Conservation (phyloP, 139 green algal species). For the Chlorella vulgaris region DNA sequence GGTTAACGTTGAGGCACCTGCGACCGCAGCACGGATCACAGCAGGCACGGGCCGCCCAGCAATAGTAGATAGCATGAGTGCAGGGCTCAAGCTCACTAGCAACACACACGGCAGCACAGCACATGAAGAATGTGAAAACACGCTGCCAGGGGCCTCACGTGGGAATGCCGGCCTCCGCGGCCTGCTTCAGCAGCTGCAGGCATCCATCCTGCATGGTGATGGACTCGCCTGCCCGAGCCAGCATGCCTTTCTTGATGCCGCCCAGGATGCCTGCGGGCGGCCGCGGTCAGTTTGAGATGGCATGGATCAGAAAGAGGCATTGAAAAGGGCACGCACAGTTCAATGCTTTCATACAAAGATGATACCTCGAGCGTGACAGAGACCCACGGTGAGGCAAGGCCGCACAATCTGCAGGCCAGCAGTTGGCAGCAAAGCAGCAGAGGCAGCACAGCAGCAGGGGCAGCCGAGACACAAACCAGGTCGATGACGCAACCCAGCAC, state of each 20-base stretch:
- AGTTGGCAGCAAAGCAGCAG: not conserved
- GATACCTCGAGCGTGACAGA: too few species aligned
- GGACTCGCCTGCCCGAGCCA: constrained; percentile 29
- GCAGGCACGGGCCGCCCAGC: too few species aligned
- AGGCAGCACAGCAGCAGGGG: not conserved
- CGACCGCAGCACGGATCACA: not conserved
- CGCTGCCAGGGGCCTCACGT: constrained; percentile 3
- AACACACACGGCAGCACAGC: not conserved
- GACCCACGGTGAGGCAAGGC: too few species aligned
- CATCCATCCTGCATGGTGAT: constrained; percentile 60
- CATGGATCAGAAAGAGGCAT: not conserved
- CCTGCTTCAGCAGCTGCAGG: constrained; percentile 45
- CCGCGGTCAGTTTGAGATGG: not conserved
- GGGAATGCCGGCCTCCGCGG: constrained; percentile 46
- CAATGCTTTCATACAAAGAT: not conserved
- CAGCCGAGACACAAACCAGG: not conserved
- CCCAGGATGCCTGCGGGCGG: constrained; percentile 53
- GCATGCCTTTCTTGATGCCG: constrained; percentile 42
- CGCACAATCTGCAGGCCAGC: too few species aligned
- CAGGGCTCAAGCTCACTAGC: too few species aligned
- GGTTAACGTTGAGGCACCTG: not conserved
- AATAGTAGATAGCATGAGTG: too few species aligned
- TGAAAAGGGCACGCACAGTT: not conserved
- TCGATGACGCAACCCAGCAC: not conserved
- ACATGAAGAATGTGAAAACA: not conserved